A percentile compares a stretch with the other conserved stretches of the same genome.
phyloP scores from a whole-genome alignment of 2,329 filamentous ascomycete species.

The Penicillium carneum region DNA sequence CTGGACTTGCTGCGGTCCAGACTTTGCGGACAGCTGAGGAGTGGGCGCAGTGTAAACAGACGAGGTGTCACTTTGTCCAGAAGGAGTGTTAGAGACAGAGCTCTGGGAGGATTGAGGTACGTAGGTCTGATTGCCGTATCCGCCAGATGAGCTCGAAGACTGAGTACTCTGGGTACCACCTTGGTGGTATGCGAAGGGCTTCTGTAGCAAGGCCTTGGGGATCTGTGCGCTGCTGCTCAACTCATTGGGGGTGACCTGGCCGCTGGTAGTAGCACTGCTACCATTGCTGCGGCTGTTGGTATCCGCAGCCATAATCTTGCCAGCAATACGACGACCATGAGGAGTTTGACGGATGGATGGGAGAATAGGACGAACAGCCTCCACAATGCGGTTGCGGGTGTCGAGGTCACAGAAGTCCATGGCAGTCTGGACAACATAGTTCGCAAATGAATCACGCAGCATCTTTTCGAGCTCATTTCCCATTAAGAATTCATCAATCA shows the following conservation, averaged over 20 bases:
- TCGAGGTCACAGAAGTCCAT: conserved; percentile 80
- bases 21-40: conserved; percentile 38
- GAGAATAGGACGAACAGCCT: conserved; percentile 83
- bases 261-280: conserved; percentile 41
- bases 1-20: conserved; percentile 42
- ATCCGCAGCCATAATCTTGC: conserved; percentile 75
- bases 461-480: conserved; percentile 83
- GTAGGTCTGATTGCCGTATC: conserved; percentile 40
- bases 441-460: conserved; percentile 90
- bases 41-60: conserved; percentile 43
- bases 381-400: conserved; percentile 77
- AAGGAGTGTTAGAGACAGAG: conserved; percentile 37
- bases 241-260: conserved; percentile 51
- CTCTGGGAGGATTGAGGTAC: conserved; percentile 31
- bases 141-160: conserved; percentile 31
- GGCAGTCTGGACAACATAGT: conserved; percentile 97
- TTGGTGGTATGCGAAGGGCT: conserved; percentile 41
- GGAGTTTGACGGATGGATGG: conserved; percentile 87
- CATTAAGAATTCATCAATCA: conserved; percentile 81
- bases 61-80: conserved; percentile 41
- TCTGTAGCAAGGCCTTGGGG: conserved; percentile 43
- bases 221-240: conserved; percentile 45
- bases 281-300: conserved; percentile 50
- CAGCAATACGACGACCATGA: conserved; percentile 90
- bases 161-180: conserved; percentile 40